Conservation (phyloP, 352 stramenopile genomes). For the Pythium monospermum region DNA sequence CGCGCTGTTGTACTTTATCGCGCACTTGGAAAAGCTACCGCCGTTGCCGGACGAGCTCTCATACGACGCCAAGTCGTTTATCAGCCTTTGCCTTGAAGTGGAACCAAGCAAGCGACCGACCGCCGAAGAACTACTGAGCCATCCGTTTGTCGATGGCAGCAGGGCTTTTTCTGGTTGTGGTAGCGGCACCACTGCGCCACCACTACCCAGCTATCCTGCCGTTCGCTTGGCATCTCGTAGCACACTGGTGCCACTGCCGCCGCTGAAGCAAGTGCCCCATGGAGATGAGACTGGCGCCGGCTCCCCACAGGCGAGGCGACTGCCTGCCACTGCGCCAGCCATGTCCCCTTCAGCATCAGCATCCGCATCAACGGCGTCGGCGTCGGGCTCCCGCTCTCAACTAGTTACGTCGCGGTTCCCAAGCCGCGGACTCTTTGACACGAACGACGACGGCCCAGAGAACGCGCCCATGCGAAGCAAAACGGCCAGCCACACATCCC, state of each 20-base stretch:
- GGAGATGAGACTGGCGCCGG: too few relatives aligned
- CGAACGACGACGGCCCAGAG: background rate
- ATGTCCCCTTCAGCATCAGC: background rate
- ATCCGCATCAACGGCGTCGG: background rate
- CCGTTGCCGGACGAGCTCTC: conserved; percentile 38
- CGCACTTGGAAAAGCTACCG: conserved; percentile 39
- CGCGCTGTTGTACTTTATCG: conserved; percentile 60
- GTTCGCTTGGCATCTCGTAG: conserved; percentile 20
- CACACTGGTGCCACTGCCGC: background rate
- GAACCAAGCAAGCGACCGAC: conserved; percentile 61
- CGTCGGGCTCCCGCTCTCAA: background rate
- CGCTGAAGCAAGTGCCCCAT: background rate
- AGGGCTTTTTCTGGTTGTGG: background rate
- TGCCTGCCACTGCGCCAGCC: background rate
- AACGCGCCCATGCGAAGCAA: too few relatives aligned
- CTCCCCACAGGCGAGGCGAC: too few relatives aligned
- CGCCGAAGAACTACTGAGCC: conserved; percentile 84
- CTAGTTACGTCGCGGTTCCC: conserved; percentile 9
- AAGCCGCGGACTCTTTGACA: conserved; percentile 3
- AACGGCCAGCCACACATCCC: too few relatives aligned
- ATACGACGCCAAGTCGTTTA: conserved; percentile 36
- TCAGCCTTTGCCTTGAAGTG: conserved; percentile 45
- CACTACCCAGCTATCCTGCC: conserved; percentile 89
- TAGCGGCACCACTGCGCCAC: background rate
- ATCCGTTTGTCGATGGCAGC: conserved; percentile 76